Evolutionary conservation across 768 basidiomycete genomes (phyloP), one percentile per base, ranked within the genome.

Genomic region (Trametes elegans): DNA sequence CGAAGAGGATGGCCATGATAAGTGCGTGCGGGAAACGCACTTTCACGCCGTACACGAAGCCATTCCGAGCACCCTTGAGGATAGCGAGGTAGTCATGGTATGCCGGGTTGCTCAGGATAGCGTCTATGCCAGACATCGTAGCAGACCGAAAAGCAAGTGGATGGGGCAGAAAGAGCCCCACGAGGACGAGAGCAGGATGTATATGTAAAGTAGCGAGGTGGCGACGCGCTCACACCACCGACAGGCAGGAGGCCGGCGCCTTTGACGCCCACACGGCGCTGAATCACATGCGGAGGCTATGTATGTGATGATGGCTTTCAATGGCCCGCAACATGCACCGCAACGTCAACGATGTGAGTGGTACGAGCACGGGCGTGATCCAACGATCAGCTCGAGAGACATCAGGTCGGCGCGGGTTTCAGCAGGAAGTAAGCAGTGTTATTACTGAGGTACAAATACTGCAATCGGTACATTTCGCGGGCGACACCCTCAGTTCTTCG

Each of bases 11-110:
- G 21, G 93, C 89, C 95, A 98, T 98, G 45, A 98, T 87, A 26
- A 98, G 75, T 1, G 96, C 96, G 79, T 98, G 96, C 34, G 96
- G 96, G 64, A 96, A 95, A 38, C 93, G 77, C 59, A 96, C 88
- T 73, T 93, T 93, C 62, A 87, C 88, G 32, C 92, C 92, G 63
- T 93, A 94, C 8, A 93, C 88, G 56, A 93, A 81, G 5, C 93
- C 93, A 67, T 93, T 93, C 36, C 92, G 81, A 28, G 93, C 90
- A 39, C 97, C 96, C 70, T 99, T 99, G 67, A 98, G 72, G 64
- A 99, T 88, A 23, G 92, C 89, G 40, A 98, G 82, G 64, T 89
- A 85, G 68, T 97, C 94, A 68, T 96, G 95, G 62, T 87, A 88
- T 28, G 79, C 80, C 11, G 94, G 94, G 68, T 89, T 77, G 38